These are phyloP conservation scores for Didymellaceae sp. DNA, from an alignment of 2,329 filamentous ascomycete species.

Conservation along the genomic window DNA sequence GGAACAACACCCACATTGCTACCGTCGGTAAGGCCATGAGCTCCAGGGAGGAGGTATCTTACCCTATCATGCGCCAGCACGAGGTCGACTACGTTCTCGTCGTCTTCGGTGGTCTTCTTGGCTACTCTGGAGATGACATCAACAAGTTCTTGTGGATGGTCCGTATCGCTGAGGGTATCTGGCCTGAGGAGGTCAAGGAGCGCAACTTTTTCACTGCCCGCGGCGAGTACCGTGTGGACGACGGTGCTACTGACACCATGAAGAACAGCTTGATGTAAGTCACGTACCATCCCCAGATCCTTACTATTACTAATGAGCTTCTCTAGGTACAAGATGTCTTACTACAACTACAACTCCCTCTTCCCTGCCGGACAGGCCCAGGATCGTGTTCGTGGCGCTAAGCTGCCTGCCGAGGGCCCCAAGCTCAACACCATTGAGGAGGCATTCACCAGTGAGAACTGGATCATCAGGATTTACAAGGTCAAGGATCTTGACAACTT, in stretches of 20 bases:
- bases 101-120: slow-evolving; percentile 93
- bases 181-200: slow-evolving; percentile 99
- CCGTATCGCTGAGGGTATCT: slow-evolving; percentile 97
- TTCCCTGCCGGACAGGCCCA: slow-evolving; percentile 90
- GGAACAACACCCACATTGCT: slow-evolving; percentile 99
- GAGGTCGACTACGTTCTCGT: slow-evolving; percentile 99
- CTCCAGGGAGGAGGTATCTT: slow-evolving; percentile 95
- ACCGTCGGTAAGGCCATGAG: slow-evolving; percentile 99
- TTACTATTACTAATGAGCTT: slow-evolving; percentile 32
- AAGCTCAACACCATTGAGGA: slow-evolving; percentile 90
- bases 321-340: slow-evolving; percentile 98
- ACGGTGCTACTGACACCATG: slow-evolving; percentile 94
- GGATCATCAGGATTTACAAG: slow-evolving; percentile 99
- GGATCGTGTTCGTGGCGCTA: slow-evolving; percentile 84
- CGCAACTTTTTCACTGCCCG: slow-evolving; percentile 92
- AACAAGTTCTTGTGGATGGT: slow-evolving; percentile 99
- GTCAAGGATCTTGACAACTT: slow-evolving; percentile 99
- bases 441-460: slow-evolving; percentile 98
- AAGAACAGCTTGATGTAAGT: slow-evolving; percentile 98
- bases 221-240: slow-evolving; percentile 94
- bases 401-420: slow-evolving; percentile 83
- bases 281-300: not conserved
- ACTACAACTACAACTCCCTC: slow-evolving; percentile 93
- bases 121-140: slow-evolving; percentile 98
- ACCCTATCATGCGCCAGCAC: slow-evolving; percentile 97